A percentile compares a stretch with the other conserved stretches of the same genome.
phyloP scores from a whole-genome alignment of 306 rosid genomes.

The Pyrus communis region DNA sequence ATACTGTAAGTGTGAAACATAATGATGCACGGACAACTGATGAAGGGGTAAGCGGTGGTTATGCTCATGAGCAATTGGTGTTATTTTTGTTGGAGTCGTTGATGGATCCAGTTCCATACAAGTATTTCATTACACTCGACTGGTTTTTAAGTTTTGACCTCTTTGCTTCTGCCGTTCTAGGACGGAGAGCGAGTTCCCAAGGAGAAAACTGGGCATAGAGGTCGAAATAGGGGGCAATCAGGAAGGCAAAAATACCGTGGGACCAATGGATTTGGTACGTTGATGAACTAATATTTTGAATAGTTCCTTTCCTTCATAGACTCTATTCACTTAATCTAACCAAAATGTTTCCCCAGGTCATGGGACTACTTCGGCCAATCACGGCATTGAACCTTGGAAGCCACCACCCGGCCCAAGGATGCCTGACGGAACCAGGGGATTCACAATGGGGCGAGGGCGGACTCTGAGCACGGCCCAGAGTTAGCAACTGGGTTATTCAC shows the following conservation, averaged over 20 bases:
- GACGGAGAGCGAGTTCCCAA: constrained; percentile 48
- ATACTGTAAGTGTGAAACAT: constrained; percentile 49
- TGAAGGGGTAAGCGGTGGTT: constrained; percentile 49
- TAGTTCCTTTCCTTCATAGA: neutral
- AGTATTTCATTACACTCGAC: neutral
- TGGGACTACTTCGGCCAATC: constrained; percentile 51
- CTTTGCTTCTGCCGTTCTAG: constrained; percentile 26
- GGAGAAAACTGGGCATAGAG: constrained; percentile 64
- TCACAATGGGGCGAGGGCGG: constrained; percentile 92
- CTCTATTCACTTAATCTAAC: neutral
- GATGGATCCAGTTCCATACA: neutral
- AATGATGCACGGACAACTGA: constrained; percentile 41
- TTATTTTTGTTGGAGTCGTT: neutral
- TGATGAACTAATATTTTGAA: neutral
- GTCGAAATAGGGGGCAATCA: constrained; percentile 54
- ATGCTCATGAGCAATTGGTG: neutral
- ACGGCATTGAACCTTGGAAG: constrained; percentile 52
- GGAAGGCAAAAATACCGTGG: constrained; percentile 64
- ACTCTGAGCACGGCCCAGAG: constrained; percentile 37
- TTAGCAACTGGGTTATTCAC: constrained; percentile 20
- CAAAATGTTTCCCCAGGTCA: constrained; percentile 45
- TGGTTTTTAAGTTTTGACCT: neutral
- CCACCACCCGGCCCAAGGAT: constrained; percentile 97
- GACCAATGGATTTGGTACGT: constrained; percentile 67
- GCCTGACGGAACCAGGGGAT: constrained; percentile 98